These are phyloP conservation scores for Letharia columbiana DNA, from an alignment of 495 filamentous ascomycete genomes.

Conservation along the genomic window DNA sequence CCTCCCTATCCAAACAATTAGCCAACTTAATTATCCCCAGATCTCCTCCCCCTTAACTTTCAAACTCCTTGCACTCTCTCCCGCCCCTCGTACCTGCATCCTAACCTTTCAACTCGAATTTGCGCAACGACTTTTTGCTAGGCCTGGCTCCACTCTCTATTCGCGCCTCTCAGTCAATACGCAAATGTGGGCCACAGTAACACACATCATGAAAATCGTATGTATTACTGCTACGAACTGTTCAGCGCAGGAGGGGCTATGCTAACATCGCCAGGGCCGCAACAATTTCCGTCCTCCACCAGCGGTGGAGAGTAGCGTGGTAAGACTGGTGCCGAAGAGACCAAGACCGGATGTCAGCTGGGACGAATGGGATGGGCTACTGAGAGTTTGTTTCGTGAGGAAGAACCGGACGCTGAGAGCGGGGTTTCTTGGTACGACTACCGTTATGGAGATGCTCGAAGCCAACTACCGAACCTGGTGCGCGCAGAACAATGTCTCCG, in stretches of 20 bases:
- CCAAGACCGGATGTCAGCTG: slow-evolving; percentile 80
- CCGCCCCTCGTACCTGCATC: slow-evolving; percentile 65
- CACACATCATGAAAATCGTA: slow-evolving; percentile 82
- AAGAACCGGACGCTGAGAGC: slow-evolving; percentile 72
- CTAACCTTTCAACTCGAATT: slow-evolving; percentile 88
- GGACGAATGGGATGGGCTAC: slow-evolving; percentile 88
- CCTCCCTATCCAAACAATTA: background rate
- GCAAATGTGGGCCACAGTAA: slow-evolving; percentile 86
- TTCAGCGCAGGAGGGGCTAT: background rate
- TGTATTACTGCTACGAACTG: background rate
- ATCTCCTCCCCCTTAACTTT: slow-evolving; percentile 85
- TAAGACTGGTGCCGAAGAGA: slow-evolving; percentile 66
- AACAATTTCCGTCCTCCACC: slow-evolving; percentile 96
- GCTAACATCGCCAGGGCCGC: slow-evolving; percentile 34
- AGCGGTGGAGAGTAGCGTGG: slow-evolving; percentile 78
- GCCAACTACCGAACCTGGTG: slow-evolving; percentile 85
- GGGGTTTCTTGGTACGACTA: slow-evolving; percentile 63
- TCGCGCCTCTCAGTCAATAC: slow-evolving; percentile 80
- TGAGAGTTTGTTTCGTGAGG: slow-evolving; percentile 74
- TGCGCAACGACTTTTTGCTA: slow-evolving; percentile 65
- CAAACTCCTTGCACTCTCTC: slow-evolving; percentile 75
- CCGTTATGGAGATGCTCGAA: slow-evolving; percentile 72
- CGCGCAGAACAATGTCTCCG: slow-evolving; percentile 64
- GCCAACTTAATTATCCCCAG: slow-evolving; percentile 31
- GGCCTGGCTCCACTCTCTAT: slow-evolving; percentile 75